Percentiles rank a stretch among this genome's conserved stretches.
These are phyloP conservation scores for Ceratocystis eucalypticola DNA, from an alignment of 2,329 filamentous ascomycete genomes.

Conservation along the genomic window DNA sequence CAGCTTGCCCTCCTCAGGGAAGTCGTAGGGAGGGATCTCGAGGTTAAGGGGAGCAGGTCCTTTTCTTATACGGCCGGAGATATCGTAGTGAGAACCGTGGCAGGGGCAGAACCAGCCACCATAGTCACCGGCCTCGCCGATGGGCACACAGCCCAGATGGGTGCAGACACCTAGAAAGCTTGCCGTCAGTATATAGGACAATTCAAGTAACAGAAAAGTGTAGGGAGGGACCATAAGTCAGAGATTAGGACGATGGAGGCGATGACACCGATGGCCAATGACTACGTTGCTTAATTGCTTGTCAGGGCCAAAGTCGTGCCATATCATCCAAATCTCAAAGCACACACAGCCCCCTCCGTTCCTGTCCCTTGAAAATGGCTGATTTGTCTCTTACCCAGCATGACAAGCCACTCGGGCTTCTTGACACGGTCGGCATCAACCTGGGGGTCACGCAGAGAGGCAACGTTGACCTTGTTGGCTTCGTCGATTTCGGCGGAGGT, in stretches of 20 bases:
- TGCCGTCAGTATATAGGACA: background rate
- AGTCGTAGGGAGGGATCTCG: slow-evolving; percentile 84
- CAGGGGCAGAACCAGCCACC: slow-evolving; percentile 99
- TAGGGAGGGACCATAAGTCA: background rate
- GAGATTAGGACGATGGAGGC: background rate
- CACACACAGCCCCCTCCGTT: background rate
- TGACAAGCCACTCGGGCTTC: slow-evolving; percentile 97
- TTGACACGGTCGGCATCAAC: slow-evolving; percentile 84
- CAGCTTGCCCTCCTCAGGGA: slow-evolving; percentile 77
- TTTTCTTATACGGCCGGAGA: slow-evolving; percentile 95
- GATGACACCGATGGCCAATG: background rate
- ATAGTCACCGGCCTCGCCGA: slow-evolving; percentile 94
- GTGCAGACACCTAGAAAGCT: slow-evolving; percentile 75
- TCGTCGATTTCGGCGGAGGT: slow-evolving; percentile 86
- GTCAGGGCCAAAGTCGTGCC: background rate
- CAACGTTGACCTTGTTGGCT: slow-evolving; percentile 76
- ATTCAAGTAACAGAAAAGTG: background rate
- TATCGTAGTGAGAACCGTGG: slow-evolving; percentile 99
- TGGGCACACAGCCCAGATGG: slow-evolving; percentile 96
- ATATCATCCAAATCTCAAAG: background rate
- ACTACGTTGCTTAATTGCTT: background rate
- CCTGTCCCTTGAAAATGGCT: slow-evolving; percentile 7
- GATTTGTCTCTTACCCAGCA: slow-evolving; percentile 57
- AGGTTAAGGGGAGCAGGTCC: slow-evolving; percentile 95
- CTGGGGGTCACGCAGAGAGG: slow-evolving; percentile 80